Evolutionary conservation across 139 green algal genomes (phyloP).

Genomic region (Chlamydomonas incerta): DNA sequence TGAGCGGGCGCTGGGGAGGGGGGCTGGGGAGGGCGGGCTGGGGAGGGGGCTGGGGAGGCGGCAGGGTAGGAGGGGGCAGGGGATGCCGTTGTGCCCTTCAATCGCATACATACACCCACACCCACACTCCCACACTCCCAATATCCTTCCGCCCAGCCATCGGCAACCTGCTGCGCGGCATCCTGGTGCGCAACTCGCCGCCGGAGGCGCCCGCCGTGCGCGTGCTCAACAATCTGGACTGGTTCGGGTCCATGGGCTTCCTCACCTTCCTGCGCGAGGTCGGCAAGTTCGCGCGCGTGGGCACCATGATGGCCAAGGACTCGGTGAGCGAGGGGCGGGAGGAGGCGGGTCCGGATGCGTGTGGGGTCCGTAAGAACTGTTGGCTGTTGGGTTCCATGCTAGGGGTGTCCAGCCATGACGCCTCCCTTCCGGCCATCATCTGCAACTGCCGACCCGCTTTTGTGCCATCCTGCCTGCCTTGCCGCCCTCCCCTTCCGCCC

Average conservation of each 20-base stretch:
- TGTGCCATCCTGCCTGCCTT: no score
- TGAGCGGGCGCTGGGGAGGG: slow-evolving; percentile 16
- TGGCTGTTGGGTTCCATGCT: background rate
- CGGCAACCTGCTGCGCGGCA: slow-evolving; percentile 42
- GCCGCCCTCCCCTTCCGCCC: no score
- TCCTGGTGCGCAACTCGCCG: slow-evolving; percentile 58
- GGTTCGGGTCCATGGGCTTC: slow-evolving; percentile 89
- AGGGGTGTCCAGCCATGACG: no score
- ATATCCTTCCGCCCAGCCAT: slow-evolving; percentile 54
- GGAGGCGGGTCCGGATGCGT: background rate
- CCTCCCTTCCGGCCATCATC: no score
- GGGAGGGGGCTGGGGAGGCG: background rate
- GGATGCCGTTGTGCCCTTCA: no score
- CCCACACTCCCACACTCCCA: background rate
- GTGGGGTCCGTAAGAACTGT: background rate
- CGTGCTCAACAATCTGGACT: slow-evolving; percentile 94
- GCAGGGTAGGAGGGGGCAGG: no score
- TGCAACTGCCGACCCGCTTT: no score
- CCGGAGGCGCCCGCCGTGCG: background rate
- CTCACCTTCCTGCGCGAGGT: slow-evolving; percentile 95
- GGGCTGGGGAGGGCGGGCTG: background rate
- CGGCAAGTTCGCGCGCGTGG: slow-evolving; percentile 93
- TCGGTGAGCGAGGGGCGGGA: slow-evolving; percentile 71
- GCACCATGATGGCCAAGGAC: slow-evolving; percentile 96
- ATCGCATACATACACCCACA: background rate